Percentiles rank a stretch among this genome's conserved stretches.
Evolutionary conservation across 1,284 basidiomycete species (phyloP).

Genomic region (Trichosporon sp.): DNA sequence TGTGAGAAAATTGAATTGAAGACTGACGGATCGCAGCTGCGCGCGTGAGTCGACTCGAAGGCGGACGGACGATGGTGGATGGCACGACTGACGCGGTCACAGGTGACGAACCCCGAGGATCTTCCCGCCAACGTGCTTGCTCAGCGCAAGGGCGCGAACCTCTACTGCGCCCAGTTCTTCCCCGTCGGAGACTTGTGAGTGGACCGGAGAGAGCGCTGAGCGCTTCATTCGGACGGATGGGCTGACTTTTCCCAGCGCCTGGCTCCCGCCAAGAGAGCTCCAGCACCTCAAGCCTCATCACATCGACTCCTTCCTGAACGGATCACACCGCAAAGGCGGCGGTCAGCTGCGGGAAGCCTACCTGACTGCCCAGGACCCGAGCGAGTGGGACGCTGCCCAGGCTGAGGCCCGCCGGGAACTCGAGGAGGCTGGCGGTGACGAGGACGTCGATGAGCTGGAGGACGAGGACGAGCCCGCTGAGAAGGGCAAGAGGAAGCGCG

Average conservation of each 20-base stretch:
- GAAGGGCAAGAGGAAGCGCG: slow-evolving; percentile 57
- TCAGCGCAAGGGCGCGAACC: slow-evolving; percentile 29
- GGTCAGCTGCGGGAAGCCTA: slow-evolving; percentile 76
- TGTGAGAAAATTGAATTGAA: not conserved
- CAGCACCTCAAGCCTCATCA: slow-evolving; percentile 71
- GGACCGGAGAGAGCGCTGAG: not conserved
- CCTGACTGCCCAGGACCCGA: slow-evolving; percentile 73
- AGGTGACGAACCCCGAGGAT: slow-evolving; percentile 41
- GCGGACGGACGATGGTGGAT: not conserved
- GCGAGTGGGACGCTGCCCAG: slow-evolving; percentile 57
- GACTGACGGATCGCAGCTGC: slow-evolving; percentile 20
- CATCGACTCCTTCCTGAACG: slow-evolving; percentile 75
- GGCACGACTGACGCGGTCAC: slow-evolving; percentile 9
- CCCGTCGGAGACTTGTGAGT: slow-evolving; percentile 79
- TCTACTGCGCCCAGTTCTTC: slow-evolving; percentile 45
- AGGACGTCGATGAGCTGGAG: slow-evolving; percentile 59
- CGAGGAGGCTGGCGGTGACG: slow-evolving; percentile 57
- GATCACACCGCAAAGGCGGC: slow-evolving; percentile 63
- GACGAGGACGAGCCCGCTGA: slow-evolving; percentile 56
- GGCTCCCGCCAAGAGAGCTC: slow-evolving; percentile 78
- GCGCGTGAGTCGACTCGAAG: slow-evolving; percentile 13
- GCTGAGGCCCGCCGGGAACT: slow-evolving; percentile 56
- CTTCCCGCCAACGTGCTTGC: slow-evolving; percentile 34
- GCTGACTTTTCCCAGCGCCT: slow-evolving; percentile 59
- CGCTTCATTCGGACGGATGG: not conserved